phyloP scores from a whole-genome alignment of 2,329 filamentous ascomycete species.

The Diaporthe batatas region DNA sequence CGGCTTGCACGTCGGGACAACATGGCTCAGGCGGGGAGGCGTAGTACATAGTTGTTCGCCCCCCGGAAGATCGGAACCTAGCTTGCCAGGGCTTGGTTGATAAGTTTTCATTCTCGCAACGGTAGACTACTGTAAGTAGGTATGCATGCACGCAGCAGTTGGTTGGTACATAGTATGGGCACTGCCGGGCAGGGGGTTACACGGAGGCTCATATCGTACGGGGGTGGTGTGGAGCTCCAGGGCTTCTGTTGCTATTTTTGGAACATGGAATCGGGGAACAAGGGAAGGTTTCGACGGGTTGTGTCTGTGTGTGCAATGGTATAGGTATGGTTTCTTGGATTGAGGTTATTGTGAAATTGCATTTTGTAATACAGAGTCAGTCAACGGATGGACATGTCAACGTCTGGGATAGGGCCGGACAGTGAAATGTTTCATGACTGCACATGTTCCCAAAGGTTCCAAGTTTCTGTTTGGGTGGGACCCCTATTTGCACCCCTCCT shows the following conservation, averaged over 20 bases:
- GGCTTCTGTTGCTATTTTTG: constrained; percentile 25
- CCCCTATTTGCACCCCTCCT: background rate
- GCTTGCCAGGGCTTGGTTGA: background rate
- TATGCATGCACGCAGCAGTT: constrained; percentile 22
- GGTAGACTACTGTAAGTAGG: too few relatives aligned
- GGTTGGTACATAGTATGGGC: background rate
- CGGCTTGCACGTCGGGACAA: background rate
- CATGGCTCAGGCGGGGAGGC: background rate
- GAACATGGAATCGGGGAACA: background rate
- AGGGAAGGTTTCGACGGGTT: background rate
- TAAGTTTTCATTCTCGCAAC: too few relatives aligned
- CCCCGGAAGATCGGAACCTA: background rate
- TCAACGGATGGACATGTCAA: background rate
- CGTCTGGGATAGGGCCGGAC: background rate
- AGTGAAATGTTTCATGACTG: constrained; percentile 2
- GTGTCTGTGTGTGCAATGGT: constrained; percentile 13
- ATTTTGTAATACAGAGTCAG: background rate
- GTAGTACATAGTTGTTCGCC: background rate
- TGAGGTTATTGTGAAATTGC: background rate
- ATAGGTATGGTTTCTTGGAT: background rate
- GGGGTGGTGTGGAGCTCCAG: background rate
- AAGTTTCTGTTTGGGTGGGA: background rate
- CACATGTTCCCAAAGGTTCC: too few relatives aligned
- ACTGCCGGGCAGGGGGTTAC: constrained; percentile 30
- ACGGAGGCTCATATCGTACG: constrained; percentile 2